Evolutionary conservation across 495 filamentous ascomycete genomes (phyloP).

Genomic region (Talaromyces wortmannii): DNA sequence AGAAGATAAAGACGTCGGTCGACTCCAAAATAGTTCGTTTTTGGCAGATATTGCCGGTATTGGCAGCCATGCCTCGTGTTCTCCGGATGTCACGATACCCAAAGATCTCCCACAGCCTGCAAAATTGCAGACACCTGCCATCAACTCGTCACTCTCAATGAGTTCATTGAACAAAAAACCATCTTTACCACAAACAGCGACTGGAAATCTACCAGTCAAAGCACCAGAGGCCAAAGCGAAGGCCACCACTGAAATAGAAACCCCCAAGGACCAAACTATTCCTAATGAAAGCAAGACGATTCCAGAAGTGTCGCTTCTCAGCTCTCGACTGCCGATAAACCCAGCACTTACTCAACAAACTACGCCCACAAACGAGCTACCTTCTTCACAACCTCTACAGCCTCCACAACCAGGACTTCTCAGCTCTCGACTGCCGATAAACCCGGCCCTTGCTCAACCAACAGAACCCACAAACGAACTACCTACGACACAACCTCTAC

Average conservation of each 20-base stretch:
- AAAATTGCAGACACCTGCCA: background rate
- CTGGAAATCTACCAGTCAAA: background rate
- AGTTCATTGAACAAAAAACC: background rate
- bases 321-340: slow-evolving; percentile 9
- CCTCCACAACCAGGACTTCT: background rate
- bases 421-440: slow-evolving; percentile 4
- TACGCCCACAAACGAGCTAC: background rate
- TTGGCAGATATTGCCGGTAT: slow-evolving; percentile 15
- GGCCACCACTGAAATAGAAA: background rate
- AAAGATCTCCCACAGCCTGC: background rate
- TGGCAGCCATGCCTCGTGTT: slow-evolving; percentile 12
- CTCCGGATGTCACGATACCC: slow-evolving; percentile 3
- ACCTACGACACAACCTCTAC: background rate
- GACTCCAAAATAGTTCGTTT: slow-evolving; percentile 1
- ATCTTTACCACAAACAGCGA: too few species aligned
- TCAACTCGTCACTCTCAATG: background rate
- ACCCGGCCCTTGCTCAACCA: slow-evolving; percentile 8
- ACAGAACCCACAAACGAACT: background rate
- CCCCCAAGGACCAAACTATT: background rate
- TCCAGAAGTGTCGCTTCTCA: slow-evolving; percentile 5
- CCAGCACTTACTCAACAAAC: slow-evolving; percentile 7
- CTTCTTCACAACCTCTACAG: background rate
- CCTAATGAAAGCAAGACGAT: background rate
- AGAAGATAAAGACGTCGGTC: slow-evolving; percentile 2
- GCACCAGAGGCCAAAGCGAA: background rate